phyloP scores from a whole-genome alignment of 2,329 filamentous ascomycete species.

The Fusarium floridanum region DNA sequence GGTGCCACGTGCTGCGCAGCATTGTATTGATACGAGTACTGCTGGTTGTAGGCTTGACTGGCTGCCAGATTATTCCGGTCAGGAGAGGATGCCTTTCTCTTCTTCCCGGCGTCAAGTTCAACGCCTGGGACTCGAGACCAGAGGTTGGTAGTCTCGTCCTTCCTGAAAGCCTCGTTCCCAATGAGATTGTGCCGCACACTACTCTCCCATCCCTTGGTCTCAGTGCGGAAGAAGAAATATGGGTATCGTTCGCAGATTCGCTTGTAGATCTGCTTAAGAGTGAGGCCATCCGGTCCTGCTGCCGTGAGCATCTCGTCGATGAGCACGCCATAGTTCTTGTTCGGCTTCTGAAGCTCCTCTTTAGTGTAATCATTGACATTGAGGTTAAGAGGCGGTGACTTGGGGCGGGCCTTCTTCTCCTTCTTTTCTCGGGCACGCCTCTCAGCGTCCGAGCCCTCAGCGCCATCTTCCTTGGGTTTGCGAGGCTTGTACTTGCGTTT shows the following conservation, averaged over 20 bases:
- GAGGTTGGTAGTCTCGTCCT: slow-evolving; percentile 67
- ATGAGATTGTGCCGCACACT: slow-evolving; percentile 75
- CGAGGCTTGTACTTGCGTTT: slow-evolving; percentile 77
- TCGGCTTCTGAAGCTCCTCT: slow-evolving; percentile 71
- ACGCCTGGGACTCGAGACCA: slow-evolving; percentile 71
- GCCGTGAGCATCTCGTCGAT: slow-evolving; percentile 71
- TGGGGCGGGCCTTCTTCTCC: slow-evolving; percentile 69
- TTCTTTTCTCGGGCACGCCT: slow-evolving; percentile 69
- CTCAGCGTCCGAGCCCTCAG: slow-evolving; percentile 69
- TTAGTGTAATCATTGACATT: slow-evolving; percentile 67
- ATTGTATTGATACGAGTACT: slow-evolving; percentile 53
- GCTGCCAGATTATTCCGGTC: slow-evolving; percentile 58
- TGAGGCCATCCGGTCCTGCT: slow-evolving; percentile 66
- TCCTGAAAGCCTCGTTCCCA: slow-evolving; percentile 71
- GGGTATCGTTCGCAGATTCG: slow-evolving; percentile 70
- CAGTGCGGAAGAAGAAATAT: slow-evolving; percentile 70
- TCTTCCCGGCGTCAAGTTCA: slow-evolving; percentile 71
- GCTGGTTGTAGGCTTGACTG: slow-evolving; percentile 54
- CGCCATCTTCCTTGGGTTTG: slow-evolving; percentile 67
- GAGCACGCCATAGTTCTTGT: slow-evolving; percentile 72
- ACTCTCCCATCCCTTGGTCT: slow-evolving; percentile 75
- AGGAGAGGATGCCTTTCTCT: slow-evolving; percentile 67
- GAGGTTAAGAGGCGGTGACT: slow-evolving; percentile 71
- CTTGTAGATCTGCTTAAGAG: slow-evolving; percentile 74
- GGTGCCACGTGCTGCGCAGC: slow-evolving; percentile 52